phyloP scores from a whole-genome alignment of 805 yeast species.

The Spencermartinsiella europaea region DNA sequence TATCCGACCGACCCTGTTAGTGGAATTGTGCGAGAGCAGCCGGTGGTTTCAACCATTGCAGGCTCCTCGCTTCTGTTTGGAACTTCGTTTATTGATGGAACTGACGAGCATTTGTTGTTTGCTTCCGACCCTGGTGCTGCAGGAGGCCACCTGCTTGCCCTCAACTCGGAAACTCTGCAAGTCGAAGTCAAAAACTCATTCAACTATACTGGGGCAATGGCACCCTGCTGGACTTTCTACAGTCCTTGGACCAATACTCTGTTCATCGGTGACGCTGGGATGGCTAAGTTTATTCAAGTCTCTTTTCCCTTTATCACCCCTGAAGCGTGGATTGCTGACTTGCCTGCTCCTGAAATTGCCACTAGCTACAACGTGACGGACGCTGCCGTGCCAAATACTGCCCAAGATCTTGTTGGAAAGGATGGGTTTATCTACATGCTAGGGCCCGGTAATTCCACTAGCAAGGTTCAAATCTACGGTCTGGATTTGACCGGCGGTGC shows the following conservation, averaged over 20 bases:
- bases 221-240: conserved; percentile 9
- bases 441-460: not conserved
- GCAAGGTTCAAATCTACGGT: not conserved
- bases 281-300: not conserved
- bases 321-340: not conserved
- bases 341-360: conserved; percentile 3
- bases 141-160: conserved; percentile 1
- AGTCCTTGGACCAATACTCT: not conserved
- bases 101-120: conserved; percentile 2
- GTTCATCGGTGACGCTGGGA: conserved; percentile 8
- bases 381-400: not conserved
- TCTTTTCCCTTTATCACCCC: conserved; percentile 1
- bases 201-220: conserved; percentile 1
- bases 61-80: conserved; percentile 5
- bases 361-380: conserved; percentile 2
- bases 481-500: not conserved
- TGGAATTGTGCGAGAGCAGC: conserved; percentile 1
- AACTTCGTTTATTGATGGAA: not conserved
- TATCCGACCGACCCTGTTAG: conserved; percentile 4
- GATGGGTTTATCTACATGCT: not conserved
- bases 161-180: not conserved
- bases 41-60: conserved; percentile 2
- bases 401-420: not conserved
- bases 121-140: conserved; percentile 1
- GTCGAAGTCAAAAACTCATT: not conserved